A percentile compares a stretch with the other conserved stretches of the same genome.
Conservation (phyloP, 176 grass and related monocot genomes). For the Eremochloa ophiuroides region DNA sequence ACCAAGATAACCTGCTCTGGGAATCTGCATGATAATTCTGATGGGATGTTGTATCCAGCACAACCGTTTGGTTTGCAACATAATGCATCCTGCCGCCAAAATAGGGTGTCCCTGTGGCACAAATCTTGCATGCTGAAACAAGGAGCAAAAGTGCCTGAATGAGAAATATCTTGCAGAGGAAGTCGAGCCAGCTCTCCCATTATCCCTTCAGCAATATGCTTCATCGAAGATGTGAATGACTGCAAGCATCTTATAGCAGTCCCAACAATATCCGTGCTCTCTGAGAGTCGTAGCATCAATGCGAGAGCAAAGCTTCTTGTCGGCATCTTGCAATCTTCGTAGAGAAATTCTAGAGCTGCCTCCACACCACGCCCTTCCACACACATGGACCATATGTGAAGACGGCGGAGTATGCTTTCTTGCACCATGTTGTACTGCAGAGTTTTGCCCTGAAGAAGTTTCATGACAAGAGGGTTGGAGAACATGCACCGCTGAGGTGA, state of each 20-base stretch:
- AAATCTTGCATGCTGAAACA: background rate
- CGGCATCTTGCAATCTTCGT: background rate
- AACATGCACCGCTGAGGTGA: background rate
- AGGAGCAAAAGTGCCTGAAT: background rate
- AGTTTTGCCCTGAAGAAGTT: conserved; percentile 10
- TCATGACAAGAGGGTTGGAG: background rate
- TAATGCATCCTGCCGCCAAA: background rate
- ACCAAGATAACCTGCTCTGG: background rate
- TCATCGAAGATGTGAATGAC: background rate
- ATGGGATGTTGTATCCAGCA: background rate
- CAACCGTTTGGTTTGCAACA: background rate
- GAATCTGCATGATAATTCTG: background rate
- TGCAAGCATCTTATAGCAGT: background rate
- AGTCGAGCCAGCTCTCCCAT: background rate
- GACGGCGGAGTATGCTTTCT: too few relatives aligned
- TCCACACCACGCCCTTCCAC: background rate
- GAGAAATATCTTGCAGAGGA: background rate
- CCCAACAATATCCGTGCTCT: background rate
- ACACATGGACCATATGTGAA: background rate
- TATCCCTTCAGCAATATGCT: background rate
- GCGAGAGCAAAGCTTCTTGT: background rate
- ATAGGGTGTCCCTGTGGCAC: background rate
- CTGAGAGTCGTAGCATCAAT: background rate
- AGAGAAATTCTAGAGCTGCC: background rate
- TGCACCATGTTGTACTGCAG: background rate